phyloP scores from a whole-genome alignment of 164 flowering plant species.

The Nelumbo lutea region DNA sequence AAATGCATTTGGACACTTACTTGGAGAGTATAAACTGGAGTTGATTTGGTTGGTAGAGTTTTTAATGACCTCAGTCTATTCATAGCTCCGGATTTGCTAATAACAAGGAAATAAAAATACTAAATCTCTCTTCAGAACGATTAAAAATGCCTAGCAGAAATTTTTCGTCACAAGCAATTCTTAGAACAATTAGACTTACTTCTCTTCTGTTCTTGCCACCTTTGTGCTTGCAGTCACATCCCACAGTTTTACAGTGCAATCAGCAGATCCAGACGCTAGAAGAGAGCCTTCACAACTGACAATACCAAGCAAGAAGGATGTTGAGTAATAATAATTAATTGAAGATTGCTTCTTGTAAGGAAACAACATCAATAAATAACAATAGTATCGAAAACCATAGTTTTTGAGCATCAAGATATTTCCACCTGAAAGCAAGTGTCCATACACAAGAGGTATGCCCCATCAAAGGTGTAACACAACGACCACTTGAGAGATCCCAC shows the following conservation, averaged over 20 bases:
- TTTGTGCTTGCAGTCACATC: slow-evolving; percentile 84
- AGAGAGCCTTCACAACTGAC: slow-evolving; percentile 92
- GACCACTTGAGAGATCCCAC: slow-evolving; percentile 97
- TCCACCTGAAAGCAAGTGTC: slow-evolving; percentile 89
- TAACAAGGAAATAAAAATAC: slow-evolving; percentile 2
- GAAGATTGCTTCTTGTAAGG: neutral
- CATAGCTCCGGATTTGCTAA: slow-evolving; percentile 55
- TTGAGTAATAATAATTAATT: neutral
- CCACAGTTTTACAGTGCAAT: slow-evolving; percentile 94
- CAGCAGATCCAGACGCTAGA: slow-evolving; percentile 98
- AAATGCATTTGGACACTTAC: slow-evolving; percentile 27
- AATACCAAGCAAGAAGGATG: neutral
- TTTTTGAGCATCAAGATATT: neutral
- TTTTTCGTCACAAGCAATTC: neutral
- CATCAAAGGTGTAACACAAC: slow-evolving; percentile 77
- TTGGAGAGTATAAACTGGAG: slow-evolving; percentile 71
- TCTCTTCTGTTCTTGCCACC: slow-evolving; percentile 53
- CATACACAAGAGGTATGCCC: slow-evolving; percentile 94
- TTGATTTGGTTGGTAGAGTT: slow-evolving; percentile 78
- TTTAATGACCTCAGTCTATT: slow-evolving; percentile 81
- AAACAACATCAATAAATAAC: neutral
- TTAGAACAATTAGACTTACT: slow-evolving; percentile 39
- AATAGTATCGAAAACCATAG: neutral
- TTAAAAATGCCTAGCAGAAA: neutral
- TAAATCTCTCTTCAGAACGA: neutral